phyloP scores from a whole-genome alignment of 2,329 filamentous ascomycete species.

The Curvularia verruculosa region DNA sequence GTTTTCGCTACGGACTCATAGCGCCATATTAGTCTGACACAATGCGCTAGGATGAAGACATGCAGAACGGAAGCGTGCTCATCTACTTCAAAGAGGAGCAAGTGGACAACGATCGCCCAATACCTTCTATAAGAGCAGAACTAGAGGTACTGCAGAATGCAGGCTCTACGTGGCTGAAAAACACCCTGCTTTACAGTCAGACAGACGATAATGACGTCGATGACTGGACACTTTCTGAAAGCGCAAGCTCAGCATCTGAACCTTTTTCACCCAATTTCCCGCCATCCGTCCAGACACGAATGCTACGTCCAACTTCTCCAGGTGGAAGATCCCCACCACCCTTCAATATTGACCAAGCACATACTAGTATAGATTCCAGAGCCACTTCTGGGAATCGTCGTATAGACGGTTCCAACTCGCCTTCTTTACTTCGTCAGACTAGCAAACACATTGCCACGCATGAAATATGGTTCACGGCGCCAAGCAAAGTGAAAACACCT shows the following conservation, averaged over 20 bases:
- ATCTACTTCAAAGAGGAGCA: slow-evolving; percentile 51
- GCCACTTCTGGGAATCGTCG: slow-evolving; percentile 24
- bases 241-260: slow-evolving; percentile 27
- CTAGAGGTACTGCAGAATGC: slow-evolving; percentile 45
- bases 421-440: slow-evolving; percentile 20
- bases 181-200: slow-evolving; percentile 45
- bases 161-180: slow-evolving; percentile 47
- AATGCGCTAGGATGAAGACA: slow-evolving; percentile 43
- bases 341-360: slow-evolving; percentile 39
- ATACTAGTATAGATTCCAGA: slow-evolving; percentile 20
- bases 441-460: slow-evolving; percentile 39
- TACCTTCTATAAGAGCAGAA: slow-evolving; percentile 46
- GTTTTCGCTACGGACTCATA: slow-evolving; percentile 16
- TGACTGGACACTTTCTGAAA: slow-evolving; percentile 37
- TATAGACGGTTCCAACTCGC: slow-evolving; percentile 16
- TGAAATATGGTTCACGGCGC: slow-evolving; percentile 67
- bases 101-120: slow-evolving; percentile 40
- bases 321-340: slow-evolving; percentile 36
- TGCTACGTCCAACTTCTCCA: slow-evolving; percentile 36
- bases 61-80: slow-evolving; percentile 48
- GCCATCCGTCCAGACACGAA: slow-evolving; percentile 26
- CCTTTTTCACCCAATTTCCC: slow-evolving; percentile 24
- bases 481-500: slow-evolving; percentile 54
- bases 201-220: slow-evolving; percentile 45
- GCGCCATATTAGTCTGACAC: neutral